Evolutionary conservation across 2,329 filamentous ascomycete species (phyloP).

Genomic region (Phyllosticta citriasiana): DNA sequence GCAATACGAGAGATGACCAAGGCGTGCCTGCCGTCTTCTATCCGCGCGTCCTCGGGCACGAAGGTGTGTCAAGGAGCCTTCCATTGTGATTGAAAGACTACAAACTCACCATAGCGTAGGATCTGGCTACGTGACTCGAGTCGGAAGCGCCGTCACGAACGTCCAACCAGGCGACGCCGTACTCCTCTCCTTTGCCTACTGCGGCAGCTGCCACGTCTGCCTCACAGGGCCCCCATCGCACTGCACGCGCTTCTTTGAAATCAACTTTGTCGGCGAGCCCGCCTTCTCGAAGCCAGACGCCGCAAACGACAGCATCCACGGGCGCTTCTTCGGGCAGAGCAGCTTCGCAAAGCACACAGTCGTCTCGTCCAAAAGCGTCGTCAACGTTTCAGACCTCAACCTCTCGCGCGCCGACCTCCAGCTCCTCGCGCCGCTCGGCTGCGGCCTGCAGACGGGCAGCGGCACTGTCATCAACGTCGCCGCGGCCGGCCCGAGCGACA

Average conservation of each 20-base stretch:
- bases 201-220: slow-evolving; percentile 7
- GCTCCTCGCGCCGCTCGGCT: slow-evolving; percentile 36
- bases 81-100: neutral
- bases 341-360: slow-evolving; percentile 34
- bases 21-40: slow-evolving; percentile 27
- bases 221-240: slow-evolving; percentile 5
- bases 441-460: slow-evolving; percentile 37
- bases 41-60: slow-evolving; percentile 42
- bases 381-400: slow-evolving; percentile 31
- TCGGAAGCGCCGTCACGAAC: slow-evolving; percentile 29
- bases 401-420: slow-evolving; percentile 30
- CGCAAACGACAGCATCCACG: slow-evolving; percentile 16
- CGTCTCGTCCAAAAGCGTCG: slow-evolving; percentile 29
- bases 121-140: slow-evolving; percentile 36
- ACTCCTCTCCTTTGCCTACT: slow-evolving; percentile 20
- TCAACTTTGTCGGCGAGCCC: slow-evolving; percentile 10
- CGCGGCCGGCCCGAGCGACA: slow-evolving; percentile 25
- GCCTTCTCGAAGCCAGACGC: neutral
- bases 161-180: slow-evolving; percentile 36
- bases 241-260: slow-evolving; percentile 4
- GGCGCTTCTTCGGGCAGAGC: slow-evolving; percentile 40
- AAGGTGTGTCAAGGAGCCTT: slow-evolving; percentile 28
- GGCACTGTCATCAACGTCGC: slow-evolving; percentile 27
- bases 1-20: slow-evolving; percentile 12
- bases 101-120: neutral